phyloP scores from a whole-genome alignment of 2,329 filamentous ascomycete species.

The Amesomyces nigricolor region DNA sequence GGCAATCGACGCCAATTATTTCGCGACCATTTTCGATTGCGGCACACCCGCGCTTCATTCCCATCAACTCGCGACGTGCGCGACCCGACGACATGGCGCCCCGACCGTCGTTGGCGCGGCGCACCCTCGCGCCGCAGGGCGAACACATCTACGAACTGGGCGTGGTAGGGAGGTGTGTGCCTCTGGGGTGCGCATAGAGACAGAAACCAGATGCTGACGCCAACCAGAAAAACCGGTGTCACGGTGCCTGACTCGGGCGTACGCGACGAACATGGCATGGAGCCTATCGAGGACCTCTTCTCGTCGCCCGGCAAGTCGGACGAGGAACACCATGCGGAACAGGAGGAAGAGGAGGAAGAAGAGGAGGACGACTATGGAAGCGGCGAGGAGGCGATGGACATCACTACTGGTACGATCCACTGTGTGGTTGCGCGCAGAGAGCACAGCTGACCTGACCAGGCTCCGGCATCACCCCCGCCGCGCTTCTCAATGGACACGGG shows the following conservation, averaged over 20 bases:
- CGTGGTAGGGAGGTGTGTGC: constrained; percentile 43
- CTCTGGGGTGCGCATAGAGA: background rate
- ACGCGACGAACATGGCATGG: constrained; percentile 88
- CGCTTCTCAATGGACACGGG: constrained; percentile 48
- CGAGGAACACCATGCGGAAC: constrained; percentile 1
- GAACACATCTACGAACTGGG: constrained; percentile 48
- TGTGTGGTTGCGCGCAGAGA: background rate
- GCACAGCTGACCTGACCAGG: constrained; percentile 31
- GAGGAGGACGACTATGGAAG: constrained; percentile 26
- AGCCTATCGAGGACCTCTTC: constrained; percentile 80
- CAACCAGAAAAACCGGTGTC: constrained; percentile 77
- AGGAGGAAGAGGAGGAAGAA: constrained; percentile 26
- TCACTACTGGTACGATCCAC: constrained; percentile 33
- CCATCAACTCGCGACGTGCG: too few species aligned
- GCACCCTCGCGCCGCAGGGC: constrained; percentile 34
- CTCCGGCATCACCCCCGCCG: constrained; percentile 38
- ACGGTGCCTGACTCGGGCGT: constrained; percentile 70
- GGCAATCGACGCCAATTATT: background rate
- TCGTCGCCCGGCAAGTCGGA: constrained; percentile 61
- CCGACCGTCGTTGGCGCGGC: constrained; percentile 32
- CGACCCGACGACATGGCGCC: constrained; percentile 33
- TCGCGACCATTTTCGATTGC: background rate
- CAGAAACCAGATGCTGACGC: background rate
- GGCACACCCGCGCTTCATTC: background rate
- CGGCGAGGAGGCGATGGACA: constrained; percentile 48